A percentile compares a stretch with the other conserved stretches of the same genome.
phyloP scores from a whole-genome alignment of 371 early-diverging fungal species.

The Zopfochytrium polystomum region DNA sequence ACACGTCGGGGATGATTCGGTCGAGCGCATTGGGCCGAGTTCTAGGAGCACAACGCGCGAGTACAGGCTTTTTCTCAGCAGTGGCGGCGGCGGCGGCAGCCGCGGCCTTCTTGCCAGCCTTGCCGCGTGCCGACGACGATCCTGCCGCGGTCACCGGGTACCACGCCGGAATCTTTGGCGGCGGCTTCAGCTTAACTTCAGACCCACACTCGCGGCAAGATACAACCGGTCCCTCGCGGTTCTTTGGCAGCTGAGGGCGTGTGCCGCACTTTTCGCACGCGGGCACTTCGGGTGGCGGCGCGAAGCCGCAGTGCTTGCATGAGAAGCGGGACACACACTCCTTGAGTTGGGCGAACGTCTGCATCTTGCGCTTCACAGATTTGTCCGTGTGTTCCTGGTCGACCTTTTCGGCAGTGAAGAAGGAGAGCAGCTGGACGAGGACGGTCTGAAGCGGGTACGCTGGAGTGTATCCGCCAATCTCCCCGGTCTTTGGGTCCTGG shows the following conservation, averaged over 20 bases:
- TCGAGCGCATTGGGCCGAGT: not conserved
- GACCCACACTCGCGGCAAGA: not conserved
- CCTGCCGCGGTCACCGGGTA: not conserved
- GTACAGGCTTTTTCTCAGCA: not conserved
- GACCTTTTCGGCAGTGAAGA: slow-evolving; percentile 17
- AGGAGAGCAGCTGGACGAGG: slow-evolving; percentile 24
- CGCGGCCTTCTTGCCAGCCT: not conserved
- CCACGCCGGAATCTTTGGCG: not conserved
- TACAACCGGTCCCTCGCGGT: not conserved
- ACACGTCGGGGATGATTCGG: not conserved
- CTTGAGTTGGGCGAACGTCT: no score
- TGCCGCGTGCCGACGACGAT: not conserved
- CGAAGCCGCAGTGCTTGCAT: not conserved
- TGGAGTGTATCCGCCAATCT: slow-evolving; percentile 21
- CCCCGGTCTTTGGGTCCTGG: slow-evolving; percentile 1
- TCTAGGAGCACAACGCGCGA: not conserved
- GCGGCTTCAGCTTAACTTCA: not conserved
- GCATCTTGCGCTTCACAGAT: not conserved
- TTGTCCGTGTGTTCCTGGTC: slow-evolving; percentile 21
- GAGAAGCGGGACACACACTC: not conserved
- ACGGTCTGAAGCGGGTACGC: slow-evolving; percentile 19
- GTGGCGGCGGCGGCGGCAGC: not conserved
- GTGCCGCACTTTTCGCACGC: not conserved
- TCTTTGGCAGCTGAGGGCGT: not conserved
- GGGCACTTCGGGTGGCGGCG: not conserved